Conservation (phyloP, 2,329 filamentous ascomycete genomes). For the Fusarium sp. region DNA sequence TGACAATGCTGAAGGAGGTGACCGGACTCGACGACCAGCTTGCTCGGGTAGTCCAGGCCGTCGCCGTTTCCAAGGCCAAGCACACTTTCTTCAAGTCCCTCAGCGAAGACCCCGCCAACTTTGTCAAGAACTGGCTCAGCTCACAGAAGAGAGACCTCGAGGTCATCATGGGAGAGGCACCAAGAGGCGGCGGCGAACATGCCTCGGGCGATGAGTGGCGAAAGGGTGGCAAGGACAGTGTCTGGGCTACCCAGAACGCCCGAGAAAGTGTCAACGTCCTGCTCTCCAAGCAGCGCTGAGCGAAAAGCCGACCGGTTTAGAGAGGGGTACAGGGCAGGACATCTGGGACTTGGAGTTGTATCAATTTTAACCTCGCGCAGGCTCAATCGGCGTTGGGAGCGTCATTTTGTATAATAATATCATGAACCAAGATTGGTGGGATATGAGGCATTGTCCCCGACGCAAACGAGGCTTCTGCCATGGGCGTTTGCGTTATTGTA, state of each 20-base stretch:
- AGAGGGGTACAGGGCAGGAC: slow-evolving; percentile 6
- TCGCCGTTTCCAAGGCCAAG: slow-evolving; percentile 88
- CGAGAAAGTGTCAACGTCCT: slow-evolving; percentile 73
- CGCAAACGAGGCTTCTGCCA: slow-evolving; percentile 18
- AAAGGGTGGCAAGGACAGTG: slow-evolving; percentile 64
- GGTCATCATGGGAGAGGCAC: slow-evolving; percentile 85
- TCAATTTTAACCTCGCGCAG: slow-evolving; percentile 34
- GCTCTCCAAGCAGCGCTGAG: slow-evolving; percentile 63
- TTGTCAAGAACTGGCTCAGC: slow-evolving; percentile 88
- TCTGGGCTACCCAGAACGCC: slow-evolving; percentile 69
- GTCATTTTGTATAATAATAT: slow-evolving; percentile 44
- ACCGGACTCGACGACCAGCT: slow-evolving; percentile 85
- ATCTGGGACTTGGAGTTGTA: slow-evolving; percentile 37
- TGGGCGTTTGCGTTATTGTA: slow-evolving; percentile 22
- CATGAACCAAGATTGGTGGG: slow-evolving; percentile 34
- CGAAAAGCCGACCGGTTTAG: neutral
- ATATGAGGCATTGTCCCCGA: slow-evolving; percentile 16
- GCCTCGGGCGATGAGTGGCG: slow-evolving; percentile 76
- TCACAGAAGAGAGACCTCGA: slow-evolving; percentile 93
- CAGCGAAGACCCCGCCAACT: slow-evolving; percentile 83
- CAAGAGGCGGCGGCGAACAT: slow-evolving; percentile 69
- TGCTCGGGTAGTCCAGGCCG: slow-evolving; percentile 83
- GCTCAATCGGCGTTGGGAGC: slow-evolving; percentile 43
- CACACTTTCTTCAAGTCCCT: slow-evolving; percentile 87
- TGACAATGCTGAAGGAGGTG: slow-evolving; percentile 80